Evolutionary conservation across 176 grass and related monocot species (phyloP).

Genomic region (Guadua angustifolia): DNA sequence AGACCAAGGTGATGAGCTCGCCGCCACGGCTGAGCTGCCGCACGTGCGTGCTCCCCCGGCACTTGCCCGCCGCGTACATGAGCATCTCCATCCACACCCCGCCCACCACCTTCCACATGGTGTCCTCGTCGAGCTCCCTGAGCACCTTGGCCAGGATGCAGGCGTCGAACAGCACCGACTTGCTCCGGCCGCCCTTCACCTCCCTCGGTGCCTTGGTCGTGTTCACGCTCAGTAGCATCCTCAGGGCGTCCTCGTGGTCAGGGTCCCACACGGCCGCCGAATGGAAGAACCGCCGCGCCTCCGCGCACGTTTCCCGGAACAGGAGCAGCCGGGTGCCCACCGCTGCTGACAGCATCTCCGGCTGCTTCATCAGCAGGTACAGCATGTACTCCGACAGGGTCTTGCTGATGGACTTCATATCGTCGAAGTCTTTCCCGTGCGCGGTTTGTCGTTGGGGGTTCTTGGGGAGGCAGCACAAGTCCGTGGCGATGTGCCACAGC

Average conservation of each 20-base stretch:
- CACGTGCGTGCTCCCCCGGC: conserved; percentile 42
- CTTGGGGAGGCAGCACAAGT: conserved; percentile 25
- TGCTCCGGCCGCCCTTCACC: conserved; percentile 50
- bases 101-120: conserved; percentile 29
- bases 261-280: conserved; percentile 4
- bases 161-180: conserved; percentile 54
- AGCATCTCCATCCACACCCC: conserved; percentile 47
- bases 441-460: too few species aligned
- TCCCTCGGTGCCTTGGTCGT: not conserved
- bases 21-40: conserved; percentile 44
- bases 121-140: not conserved
- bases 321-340: conserved; percentile 49
- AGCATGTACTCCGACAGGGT: too few species aligned
- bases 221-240: conserved; percentile 42
- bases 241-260: not conserved
- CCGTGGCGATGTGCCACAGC: conserved; percentile 53
- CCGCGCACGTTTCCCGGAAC: conserved; percentile 47
- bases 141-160: conserved; percentile 49
- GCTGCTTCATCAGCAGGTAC: too few species aligned
- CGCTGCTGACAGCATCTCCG: not conserved
- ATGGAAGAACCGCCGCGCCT: conserved; percentile 39
- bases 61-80: too few species aligned
- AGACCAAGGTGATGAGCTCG: conserved; percentile 58
- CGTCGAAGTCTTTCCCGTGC: not conserved
- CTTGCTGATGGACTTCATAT: too few species aligned